These are phyloP conservation scores for Lophium mytilinum DNA, from an alignment of 495 filamentous ascomycete genomes.

Conservation along the genomic window DNA sequence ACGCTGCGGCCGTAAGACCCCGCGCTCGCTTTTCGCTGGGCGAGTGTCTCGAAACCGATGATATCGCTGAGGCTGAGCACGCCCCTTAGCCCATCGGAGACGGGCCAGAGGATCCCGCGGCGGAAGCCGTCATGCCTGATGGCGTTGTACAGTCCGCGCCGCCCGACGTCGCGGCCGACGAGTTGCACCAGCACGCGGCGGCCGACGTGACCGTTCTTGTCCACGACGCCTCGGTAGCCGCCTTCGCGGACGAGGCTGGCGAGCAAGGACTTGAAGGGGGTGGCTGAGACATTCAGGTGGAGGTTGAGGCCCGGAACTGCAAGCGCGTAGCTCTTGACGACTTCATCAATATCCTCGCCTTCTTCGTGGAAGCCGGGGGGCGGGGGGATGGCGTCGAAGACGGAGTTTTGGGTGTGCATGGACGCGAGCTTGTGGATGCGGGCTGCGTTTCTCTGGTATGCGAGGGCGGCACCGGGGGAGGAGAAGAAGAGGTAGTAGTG, in stretches of 20 bases:
- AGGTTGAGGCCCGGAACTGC: conserved; percentile 37
- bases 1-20: neutral
- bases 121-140: conserved; percentile 13
- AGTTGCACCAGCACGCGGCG: conserved; percentile 29
- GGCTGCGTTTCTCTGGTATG: conserved; percentile 44
- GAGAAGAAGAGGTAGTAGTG: conserved; percentile 59
- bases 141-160: conserved; percentile 11
- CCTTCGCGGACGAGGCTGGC: conserved; percentile 16
- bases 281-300: conserved; percentile 23
- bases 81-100: neutral
- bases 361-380: conserved; percentile 32
- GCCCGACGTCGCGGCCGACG: conserved; percentile 20
- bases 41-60: neutral
- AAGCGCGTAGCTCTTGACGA: conserved; percentile 45
- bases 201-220: conserved; percentile 3
- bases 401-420: conserved; percentile 28
- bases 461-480: conserved; percentile 42
- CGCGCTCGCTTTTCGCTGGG: neutral
- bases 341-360: conserved; percentile 40
- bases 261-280: conserved; percentile 24
- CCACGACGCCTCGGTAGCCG: conserved; percentile 24
- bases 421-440: conserved; percentile 40
- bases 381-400: conserved; percentile 25
- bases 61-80: conserved; percentile 9
- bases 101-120: conserved; percentile 22